Evolutionary conservation across 768 basidiomycete genomes (phyloP), one percentile per base, ranked within the genome.

Genomic region (Panellus pusillus): DNA sequence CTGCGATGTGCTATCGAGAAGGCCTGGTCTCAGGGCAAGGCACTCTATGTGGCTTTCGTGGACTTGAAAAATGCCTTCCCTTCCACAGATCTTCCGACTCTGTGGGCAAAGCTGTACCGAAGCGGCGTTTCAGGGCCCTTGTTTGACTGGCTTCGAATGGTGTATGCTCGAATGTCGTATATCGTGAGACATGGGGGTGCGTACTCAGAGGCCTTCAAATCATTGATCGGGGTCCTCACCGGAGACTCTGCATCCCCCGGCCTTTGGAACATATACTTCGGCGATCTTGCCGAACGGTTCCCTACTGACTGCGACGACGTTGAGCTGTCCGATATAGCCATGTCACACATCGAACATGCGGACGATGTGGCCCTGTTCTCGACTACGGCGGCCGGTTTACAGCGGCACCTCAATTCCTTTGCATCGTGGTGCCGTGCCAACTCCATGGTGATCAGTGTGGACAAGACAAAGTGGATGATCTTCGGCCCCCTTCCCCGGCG

Each of bases 61-160:
- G 67, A 70, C 52, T 27, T 68, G 3, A 67, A 54, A 12, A 72
- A 74, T 62, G 70, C 71, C 9, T 74, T 72, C 52, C 72, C 72
- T 0, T 72, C 66, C 0, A 65, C 65, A 1, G 64, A 74, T 38
- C 61, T 65, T 18, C 51, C 67, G 5, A 66, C 68, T 0, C 59
- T 72, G 0, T 72, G 71, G 70, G n/a, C 62, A 1, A 71, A 72
- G 44, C 59, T 72, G 2, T 36, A 29, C 29, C 15, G 27, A 2
- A 29, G 41, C 24, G 70, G 72, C 2, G 63, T 61, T 1, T 47
- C 60, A 2, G 67, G 69, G 0, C 61, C 55, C 8, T 31, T 66
- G 17, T 68, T 68, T 58, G 67, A 70, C 50, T 68, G 66, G 65
- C 52, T 69, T 3, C 50, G 62, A 11, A 64, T 58, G 50, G 39